A percentile compares a stretch with the other conserved stretches of the same genome.
Conservation (phyloP, 1,139 yeast species). For the Candida pseudocylindracea region DNA sequence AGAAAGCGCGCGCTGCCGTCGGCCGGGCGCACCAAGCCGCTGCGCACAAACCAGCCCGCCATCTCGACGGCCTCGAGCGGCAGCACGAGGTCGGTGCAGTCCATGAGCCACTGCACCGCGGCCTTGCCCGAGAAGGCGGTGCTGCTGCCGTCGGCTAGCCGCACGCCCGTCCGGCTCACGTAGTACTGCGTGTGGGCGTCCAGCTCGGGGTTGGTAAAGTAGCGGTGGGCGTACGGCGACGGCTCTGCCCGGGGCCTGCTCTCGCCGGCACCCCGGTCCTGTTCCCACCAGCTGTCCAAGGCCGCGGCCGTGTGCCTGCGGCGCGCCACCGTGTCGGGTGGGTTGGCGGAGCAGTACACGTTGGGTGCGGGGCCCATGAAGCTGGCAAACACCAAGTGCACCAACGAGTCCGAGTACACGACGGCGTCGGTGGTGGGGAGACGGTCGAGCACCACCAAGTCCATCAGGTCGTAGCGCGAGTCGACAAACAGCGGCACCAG, state of each 20-base stretch:
- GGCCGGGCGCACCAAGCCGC: slow-evolving; percentile 25
- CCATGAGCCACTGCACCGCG: slow-evolving; percentile 70
- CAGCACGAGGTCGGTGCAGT: slow-evolving; percentile 55
- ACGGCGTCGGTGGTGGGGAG: slow-evolving; percentile 37
- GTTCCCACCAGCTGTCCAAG: not conserved
- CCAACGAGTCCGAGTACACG: slow-evolving; percentile 37
- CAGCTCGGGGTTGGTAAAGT: slow-evolving; percentile 76
- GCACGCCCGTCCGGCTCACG: slow-evolving; percentile 40
- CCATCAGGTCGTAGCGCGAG: slow-evolving; percentile 49
- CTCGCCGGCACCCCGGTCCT: not conserved
- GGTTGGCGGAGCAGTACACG: slow-evolving; percentile 10
- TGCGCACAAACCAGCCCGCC: slow-evolving; percentile 28
- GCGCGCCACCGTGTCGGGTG: not conserved
- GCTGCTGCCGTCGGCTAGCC: slow-evolving; percentile 25
- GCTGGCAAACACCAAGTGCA: slow-evolving; percentile 38
- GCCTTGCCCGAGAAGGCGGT: slow-evolving; percentile 57
- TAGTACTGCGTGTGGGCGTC: slow-evolving; percentile 68
- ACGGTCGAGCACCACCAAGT: slow-evolving; percentile 46
- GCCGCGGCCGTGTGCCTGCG: not conserved
- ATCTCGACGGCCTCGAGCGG: slow-evolving; percentile 38
- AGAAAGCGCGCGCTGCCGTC: slow-evolving; percentile 2
- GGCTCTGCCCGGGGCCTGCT: slow-evolving; percentile 6
- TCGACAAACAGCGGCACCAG: slow-evolving; percentile 21
- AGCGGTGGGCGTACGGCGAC: slow-evolving; percentile 47
- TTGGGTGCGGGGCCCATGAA: slow-evolving; percentile 52